Evolutionary conservation across 805 yeast species (phyloP).

Genomic region (Kuraishia molischiana): DNA sequence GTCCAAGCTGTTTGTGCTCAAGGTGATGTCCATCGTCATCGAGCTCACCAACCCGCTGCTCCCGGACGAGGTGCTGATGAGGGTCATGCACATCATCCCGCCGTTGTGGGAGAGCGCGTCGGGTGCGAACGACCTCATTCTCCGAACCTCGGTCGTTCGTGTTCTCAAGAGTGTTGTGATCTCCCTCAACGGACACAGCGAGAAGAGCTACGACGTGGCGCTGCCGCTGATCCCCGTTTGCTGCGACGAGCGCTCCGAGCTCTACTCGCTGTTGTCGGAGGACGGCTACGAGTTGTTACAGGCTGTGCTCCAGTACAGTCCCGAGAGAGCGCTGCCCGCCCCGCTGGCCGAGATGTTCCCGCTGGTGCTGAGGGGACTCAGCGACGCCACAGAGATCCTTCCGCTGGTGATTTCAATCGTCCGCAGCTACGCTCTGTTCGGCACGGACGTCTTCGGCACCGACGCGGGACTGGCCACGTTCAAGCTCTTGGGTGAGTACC

Average conservation of each 20-base stretch:
- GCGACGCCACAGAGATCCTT: constrained; percentile 65
- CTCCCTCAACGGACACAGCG: constrained; percentile 45
- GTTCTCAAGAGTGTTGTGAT: constrained; percentile 45
- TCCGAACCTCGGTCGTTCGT: constrained; percentile 43
- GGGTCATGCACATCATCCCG: constrained; percentile 52
- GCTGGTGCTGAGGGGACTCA: constrained; percentile 45
- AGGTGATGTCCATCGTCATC: constrained; percentile 54
- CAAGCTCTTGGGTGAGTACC: constrained; percentile 39
- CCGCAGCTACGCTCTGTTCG: constrained; percentile 49
- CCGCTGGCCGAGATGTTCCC: constrained; percentile 36
- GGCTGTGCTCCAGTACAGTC: constrained; percentile 54
- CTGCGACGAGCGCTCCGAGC: constrained; percentile 51
- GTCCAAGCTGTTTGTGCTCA: constrained; percentile 63
- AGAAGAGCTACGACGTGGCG: constrained; percentile 39
- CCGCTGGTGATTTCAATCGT: constrained; percentile 52
- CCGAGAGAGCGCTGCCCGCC: constrained; percentile 26
- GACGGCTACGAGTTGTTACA: constrained; percentile 86
- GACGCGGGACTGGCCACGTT: constrained; percentile 32
- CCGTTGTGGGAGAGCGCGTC: constrained; percentile 61
- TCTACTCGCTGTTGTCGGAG: constrained; percentile 54
- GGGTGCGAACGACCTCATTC: constrained; percentile 30
- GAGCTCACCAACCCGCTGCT: constrained; percentile 58
- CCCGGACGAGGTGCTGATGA: constrained; percentile 37
- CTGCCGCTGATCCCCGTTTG: constrained; percentile 54
- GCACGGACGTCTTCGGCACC: constrained; percentile 30